phyloP scores from a whole-genome alignment of 208 protist species.

The Crithidia thermophila region DNA sequence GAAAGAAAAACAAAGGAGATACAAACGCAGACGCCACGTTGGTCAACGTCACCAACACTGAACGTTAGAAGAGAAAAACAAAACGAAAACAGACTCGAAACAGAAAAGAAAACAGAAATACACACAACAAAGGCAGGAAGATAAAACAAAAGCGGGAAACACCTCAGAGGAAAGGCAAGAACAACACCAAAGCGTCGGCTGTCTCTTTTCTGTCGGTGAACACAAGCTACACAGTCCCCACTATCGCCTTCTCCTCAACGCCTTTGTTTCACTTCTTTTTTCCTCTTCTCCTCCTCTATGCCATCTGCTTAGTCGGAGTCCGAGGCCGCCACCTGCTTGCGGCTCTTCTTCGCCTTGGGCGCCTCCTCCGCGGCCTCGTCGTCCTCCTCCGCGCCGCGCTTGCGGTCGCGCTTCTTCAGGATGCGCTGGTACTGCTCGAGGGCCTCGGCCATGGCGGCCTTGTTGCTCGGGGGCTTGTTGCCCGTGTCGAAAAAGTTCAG shows the following conservation, averaged over 20 bases:
- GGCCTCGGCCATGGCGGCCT: constrained; percentile 97
- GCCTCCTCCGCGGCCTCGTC: constrained; percentile 35
- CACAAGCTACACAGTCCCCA: no score
- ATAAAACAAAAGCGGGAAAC: no score
- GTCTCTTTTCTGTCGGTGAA: no score
- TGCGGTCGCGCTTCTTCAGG: constrained; percentile 67
- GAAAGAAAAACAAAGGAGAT: no score
- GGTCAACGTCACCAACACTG: no score
- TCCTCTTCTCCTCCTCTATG: neutral
- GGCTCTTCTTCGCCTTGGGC: constrained; percentile 67
- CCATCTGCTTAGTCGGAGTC: constrained; percentile 54
- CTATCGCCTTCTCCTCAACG: neutral
- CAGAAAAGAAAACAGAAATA: no score
- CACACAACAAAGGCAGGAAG: no score
- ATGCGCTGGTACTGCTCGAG: constrained; percentile 89
- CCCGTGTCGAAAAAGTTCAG: constrained; percentile 98
- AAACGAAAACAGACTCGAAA: no score
- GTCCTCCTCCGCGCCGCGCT: constrained; percentile 25
- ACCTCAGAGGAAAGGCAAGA: no score
- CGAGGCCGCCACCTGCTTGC: constrained; percentile 51
- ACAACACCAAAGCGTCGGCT: no score
- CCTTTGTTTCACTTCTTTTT: neutral
- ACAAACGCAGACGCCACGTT: no score
- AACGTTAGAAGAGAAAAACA: no score
- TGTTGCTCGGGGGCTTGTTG: constrained; percentile 94